These are phyloP conservation scores for Ricinus communis DNA, from an alignment of 345 rosid species.

Conservation along the genomic window DNA sequence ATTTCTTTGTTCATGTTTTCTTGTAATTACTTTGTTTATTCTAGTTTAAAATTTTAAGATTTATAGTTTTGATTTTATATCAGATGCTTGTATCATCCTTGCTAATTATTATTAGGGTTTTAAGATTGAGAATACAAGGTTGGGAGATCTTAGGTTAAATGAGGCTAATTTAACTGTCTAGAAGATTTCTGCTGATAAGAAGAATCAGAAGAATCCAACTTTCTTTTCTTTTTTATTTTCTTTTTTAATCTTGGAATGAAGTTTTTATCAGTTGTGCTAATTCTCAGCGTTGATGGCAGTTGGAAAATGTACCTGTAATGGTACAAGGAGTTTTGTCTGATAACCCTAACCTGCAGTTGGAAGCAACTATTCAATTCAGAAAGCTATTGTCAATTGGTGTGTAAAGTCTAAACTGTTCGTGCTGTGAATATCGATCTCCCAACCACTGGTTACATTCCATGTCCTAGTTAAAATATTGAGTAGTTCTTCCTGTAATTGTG, in stretches of 20 bases:
- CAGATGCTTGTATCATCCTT: neutral
- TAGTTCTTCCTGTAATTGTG: constrained; percentile 4
- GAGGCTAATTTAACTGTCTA: too few species aligned
- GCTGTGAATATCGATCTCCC: neutral
- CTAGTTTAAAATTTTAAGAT: neutral
- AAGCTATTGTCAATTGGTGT: constrained; percentile 78
- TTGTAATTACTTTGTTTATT: neutral
- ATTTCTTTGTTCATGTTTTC: neutral
- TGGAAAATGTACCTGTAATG: constrained; percentile 72
- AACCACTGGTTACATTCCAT: neutral
- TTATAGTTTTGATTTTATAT: neutral
- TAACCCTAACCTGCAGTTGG: constrained; percentile 60
- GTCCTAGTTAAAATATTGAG: neutral
- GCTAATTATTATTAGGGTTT: constrained; percentile 1
- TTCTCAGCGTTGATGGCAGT: constrained; percentile 34
- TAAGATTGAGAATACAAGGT: neutral
- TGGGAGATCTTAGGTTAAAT: neutral
- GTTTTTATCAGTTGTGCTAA: neutral
- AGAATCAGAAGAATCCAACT: neutral
- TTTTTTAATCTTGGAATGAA: neutral
- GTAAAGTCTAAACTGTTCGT: neutral
- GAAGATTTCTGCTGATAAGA: too few species aligned
- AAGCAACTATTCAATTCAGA: constrained; percentile 76
- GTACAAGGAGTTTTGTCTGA: constrained; percentile 75
- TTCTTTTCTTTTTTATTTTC: neutral